Conservation (phyloP, 192 early-diverging fungal genomes). For the Gamsiella multidivaricata region DNA sequence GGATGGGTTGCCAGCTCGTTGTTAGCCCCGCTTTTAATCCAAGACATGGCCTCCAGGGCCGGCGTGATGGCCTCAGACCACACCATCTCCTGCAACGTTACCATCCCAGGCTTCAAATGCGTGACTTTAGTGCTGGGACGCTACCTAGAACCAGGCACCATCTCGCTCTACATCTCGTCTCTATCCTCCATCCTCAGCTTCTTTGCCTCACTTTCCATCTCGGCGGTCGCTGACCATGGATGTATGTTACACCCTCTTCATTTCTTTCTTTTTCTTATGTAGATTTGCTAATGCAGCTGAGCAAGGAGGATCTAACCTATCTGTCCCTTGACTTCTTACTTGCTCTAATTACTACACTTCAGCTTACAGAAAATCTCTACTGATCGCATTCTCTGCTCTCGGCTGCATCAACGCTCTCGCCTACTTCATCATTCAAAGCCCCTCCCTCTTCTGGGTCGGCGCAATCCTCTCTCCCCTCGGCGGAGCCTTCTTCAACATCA, state of each 20-base stretch:
- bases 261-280: background rate
- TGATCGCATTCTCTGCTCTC: conserved; percentile 37
- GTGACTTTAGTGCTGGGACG: conserved; percentile 15
- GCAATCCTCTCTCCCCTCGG: conserved; percentile 42
- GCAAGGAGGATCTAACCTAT: background rate
- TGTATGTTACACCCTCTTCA: conserved; percentile 14
- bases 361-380: conserved; percentile 46
- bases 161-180: conserved; percentile 50
- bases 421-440: conserved; percentile 26
- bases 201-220: conserved; percentile 48
- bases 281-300: background rate
- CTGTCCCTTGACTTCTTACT: background rate
- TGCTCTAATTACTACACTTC: background rate
- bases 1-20: conserved; percentile 10
- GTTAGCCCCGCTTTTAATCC: conserved; percentile 26
- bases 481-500: conserved; percentile 43
- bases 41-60: conserved; percentile 30
- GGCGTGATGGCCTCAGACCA: conserved; percentile 21
- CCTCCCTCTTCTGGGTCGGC: conserved; percentile 32
- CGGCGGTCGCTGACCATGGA: conserved; percentile 55
- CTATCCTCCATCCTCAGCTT: conserved; percentile 50
- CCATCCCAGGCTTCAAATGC: conserved; percentile 27
- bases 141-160: conserved; percentile 32
- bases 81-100: conserved; percentile 22
- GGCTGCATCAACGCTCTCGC: conserved; percentile 33